These are phyloP conservation scores for Cornus suecica DNA, from an alignment of 148 eudicot genomes.

Conservation along the genomic window DNA sequence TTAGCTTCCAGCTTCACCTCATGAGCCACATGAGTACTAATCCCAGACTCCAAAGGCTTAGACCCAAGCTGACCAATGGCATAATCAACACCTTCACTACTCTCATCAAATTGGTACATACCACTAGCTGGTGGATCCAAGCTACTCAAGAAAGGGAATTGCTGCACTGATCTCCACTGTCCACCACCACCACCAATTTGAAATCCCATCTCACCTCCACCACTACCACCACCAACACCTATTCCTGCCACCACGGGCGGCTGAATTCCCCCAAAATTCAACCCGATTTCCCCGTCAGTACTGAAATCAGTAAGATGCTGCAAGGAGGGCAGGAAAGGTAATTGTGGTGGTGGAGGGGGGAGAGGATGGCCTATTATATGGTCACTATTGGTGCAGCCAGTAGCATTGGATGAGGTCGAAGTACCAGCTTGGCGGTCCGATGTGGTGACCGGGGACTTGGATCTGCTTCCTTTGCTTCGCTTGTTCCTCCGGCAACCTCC, in stretches of 20 bases:
- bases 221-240: background rate
- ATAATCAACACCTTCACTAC: background rate
- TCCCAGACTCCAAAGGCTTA: constrained; percentile 1
- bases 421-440: background rate
- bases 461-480: constrained; percentile 7
- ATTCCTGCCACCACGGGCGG: background rate
- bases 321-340: constrained; percentile 4
- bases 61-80: background rate
- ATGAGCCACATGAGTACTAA: background rate
- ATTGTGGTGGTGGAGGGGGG: constrained; percentile 1
- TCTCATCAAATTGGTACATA: background rate
- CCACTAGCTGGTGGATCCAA: constrained; percentile 1
- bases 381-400: background rate
- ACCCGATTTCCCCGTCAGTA: background rate
- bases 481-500: constrained; percentile 27
- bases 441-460: background rate
- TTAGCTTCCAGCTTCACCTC: constrained; percentile 7
- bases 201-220: background rate
- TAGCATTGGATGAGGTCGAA: background rate
- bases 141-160: constrained; percentile 3
- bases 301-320: background rate
- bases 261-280: constrained; percentile 8
- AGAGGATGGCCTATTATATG: background rate
- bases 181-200: constrained; percentile 2
- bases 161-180: constrained; percentile 9